Conservation (phyloP, 257 asterid genomes). For the Solanum tarijense region DNA sequence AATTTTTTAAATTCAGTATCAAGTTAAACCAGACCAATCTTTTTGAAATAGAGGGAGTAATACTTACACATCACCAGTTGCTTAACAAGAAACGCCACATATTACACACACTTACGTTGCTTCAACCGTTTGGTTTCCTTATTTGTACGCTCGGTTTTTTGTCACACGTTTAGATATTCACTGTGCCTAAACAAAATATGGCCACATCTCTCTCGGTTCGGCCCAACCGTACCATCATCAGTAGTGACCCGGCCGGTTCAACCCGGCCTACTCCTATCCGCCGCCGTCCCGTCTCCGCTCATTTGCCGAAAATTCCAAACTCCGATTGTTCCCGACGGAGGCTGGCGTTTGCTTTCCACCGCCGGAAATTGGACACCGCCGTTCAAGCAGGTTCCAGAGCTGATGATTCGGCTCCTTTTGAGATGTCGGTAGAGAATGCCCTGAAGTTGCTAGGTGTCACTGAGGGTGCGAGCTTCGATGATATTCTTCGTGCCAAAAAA, state of each 20-base stretch:
- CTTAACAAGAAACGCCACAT: neutral
- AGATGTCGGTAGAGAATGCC: conserved; percentile 97
- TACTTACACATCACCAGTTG: neutral
- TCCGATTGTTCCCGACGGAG: neutral
- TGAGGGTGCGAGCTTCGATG: conserved; percentile 91
- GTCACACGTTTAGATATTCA: neutral
- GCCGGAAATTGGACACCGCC: conserved; percentile 40
- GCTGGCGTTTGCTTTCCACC: conserved; percentile 21
- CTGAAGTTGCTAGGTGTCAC: conserved; percentile 74
- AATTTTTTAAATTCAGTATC: no score
- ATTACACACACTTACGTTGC: neutral
- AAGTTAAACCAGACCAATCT: no score
- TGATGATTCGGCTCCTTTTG: conserved; percentile 87
- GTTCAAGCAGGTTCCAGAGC: conserved; percentile 80
- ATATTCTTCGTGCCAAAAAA: conserved; percentile 86
- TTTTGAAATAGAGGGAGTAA: no score
- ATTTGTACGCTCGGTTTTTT: neutral
- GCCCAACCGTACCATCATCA: conserved; percentile 48
- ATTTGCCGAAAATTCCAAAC: conserved; percentile 9
- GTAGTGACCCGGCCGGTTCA: conserved; percentile 28
- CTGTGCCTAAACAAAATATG: conserved; percentile 21
- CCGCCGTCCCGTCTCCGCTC: conserved; percentile 8
- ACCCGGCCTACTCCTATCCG: conserved; percentile 8
- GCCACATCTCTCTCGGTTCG: conserved; percentile 74
- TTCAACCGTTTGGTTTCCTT: neutral